A percentile compares a stretch with the other conserved stretches of the same genome.
These are phyloP conservation scores for Hyphopichia wangnamkhiaoensis DNA, from an alignment of 1,139 yeast species.

Conservation along the genomic window DNA sequence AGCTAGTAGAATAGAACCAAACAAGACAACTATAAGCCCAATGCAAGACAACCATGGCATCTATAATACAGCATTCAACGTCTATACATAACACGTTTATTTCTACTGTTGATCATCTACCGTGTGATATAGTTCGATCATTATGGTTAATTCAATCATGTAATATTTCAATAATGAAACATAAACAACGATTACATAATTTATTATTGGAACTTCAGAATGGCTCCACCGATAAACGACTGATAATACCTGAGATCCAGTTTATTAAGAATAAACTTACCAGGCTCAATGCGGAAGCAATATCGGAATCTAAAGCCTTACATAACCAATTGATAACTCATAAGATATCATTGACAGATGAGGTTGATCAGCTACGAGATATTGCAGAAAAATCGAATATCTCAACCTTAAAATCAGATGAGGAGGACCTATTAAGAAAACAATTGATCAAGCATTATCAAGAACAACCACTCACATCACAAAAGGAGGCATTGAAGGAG, in stretches of 20 bases:
- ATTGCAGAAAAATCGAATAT: slow-evolving; percentile 14
- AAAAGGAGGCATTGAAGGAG: slow-evolving; percentile 40
- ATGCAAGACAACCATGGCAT: slow-evolving; percentile 8
- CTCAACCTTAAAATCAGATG: slow-evolving; percentile 12
- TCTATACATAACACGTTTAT: slow-evolving; percentile 41
- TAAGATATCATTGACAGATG: slow-evolving; percentile 27
- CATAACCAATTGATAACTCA: slow-evolving; percentile 38
- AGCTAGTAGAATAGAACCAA: neutral
- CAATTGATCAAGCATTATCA: slow-evolving; percentile 38
- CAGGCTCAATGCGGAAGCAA: slow-evolving; percentile 26
- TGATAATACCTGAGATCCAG: slow-evolving; percentile 11
- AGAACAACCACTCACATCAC: slow-evolving; percentile 39
- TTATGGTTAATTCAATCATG: slow-evolving; percentile 47
- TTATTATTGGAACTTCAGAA: slow-evolving; percentile 14
- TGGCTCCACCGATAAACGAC: slow-evolving; percentile 1
- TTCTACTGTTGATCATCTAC: slow-evolving; percentile 48
- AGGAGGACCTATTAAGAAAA: slow-evolving; percentile 25
- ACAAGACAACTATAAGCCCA: neutral
- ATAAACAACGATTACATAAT: slow-evolving; percentile 18
- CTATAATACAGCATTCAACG: slow-evolving; percentile 23
- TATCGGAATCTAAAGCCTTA: slow-evolving; percentile 36
- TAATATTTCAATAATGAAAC: slow-evolving; percentile 30
- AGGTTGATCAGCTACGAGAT: slow-evolving; percentile 29
- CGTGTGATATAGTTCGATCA: slow-evolving; percentile 47
- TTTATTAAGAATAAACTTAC: slow-evolving; percentile 14